A percentile compares a stretch with the other conserved stretches of the same genome.
Evolutionary conservation across 2,329 filamentous ascomycete genomes (phyloP).

Genomic region (Penicillium sp.): DNA sequence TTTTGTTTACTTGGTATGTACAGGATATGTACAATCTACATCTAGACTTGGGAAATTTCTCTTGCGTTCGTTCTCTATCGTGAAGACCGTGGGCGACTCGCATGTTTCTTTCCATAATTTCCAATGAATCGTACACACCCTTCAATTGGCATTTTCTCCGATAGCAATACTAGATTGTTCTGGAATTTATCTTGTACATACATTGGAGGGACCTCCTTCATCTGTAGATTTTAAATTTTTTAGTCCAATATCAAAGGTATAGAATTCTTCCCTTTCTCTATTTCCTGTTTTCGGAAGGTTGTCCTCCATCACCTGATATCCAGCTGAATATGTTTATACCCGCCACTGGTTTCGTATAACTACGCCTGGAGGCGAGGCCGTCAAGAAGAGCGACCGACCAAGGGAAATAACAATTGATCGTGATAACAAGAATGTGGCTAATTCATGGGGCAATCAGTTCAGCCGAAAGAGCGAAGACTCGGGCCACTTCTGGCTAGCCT

Average conservation of each 20-base stretch:
- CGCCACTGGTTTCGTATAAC: neutral
- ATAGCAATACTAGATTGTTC: too few relatives aligned
- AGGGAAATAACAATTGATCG: too few relatives aligned
- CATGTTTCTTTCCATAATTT: too few relatives aligned
- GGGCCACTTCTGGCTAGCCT: slow-evolving; percentile 46
- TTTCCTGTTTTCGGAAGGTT: neutral
- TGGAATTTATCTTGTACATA: too few relatives aligned
- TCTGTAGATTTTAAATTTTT: neutral
- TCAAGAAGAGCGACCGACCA: neutral
- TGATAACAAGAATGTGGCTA: neutral
- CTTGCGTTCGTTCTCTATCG: too few relatives aligned
- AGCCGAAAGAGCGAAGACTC: slow-evolving; percentile 44
- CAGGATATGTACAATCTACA: slow-evolving; percentile 8
- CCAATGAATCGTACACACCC: too few relatives aligned
- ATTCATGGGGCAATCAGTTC: slow-evolving; percentile 17
- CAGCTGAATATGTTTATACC: neutral
- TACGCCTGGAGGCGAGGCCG: neutral
- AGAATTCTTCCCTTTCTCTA: neutral
- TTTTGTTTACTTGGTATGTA: slow-evolving; percentile 16
- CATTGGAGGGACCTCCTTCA: too few relatives aligned
- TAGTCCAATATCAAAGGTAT: neutral
- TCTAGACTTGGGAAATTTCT: neutral
- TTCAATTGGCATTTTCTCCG: too few relatives aligned
- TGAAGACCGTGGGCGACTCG: too few relatives aligned
- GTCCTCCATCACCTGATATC: neutral